These are phyloP conservation scores for Volutella citrinella DNA, from an alignment of 2,329 filamentous ascomycete species.

Conservation along the genomic window DNA sequence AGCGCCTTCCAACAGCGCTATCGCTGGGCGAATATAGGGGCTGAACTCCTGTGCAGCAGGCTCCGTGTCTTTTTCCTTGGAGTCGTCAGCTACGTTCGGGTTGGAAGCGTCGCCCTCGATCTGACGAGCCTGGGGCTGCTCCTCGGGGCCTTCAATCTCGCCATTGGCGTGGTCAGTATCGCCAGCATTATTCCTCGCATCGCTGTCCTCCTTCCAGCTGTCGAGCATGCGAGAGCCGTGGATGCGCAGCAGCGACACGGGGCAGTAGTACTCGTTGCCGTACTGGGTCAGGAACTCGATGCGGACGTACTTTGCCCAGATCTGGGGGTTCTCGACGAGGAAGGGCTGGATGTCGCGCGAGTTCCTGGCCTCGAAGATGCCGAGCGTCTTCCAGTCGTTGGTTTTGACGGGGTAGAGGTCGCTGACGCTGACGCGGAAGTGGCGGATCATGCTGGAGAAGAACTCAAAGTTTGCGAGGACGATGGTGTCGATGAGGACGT, in stretches of 20 bases:
- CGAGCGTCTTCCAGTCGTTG: conserved; percentile 88
- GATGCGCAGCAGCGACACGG: conserved; percentile 82
- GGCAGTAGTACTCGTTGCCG: conserved; percentile 95
- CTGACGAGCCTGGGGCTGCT: conserved; percentile 7
- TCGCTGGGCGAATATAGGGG: too few relatives aligned
- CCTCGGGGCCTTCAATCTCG: conserved; percentile 16
- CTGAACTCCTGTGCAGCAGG: too few relatives aligned
- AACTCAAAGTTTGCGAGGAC: conserved; percentile 99
- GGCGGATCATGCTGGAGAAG: conserved; percentile 94
- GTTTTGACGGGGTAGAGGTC: conserved; percentile 91
- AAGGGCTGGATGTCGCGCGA: conserved; percentile 93
- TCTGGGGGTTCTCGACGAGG: conserved; percentile 87
- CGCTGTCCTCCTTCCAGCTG: conserved; percentile 83
- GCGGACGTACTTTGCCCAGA: conserved; percentile 90
- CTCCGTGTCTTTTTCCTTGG: too few relatives aligned
- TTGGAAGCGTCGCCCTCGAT: conserved; percentile 6
- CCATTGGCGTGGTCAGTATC: conserved; percentile 58
- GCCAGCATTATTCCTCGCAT: too few relatives aligned
- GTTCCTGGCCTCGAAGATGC: conserved; percentile 87
- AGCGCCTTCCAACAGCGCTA: too few relatives aligned
- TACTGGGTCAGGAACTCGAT: conserved; percentile 93
- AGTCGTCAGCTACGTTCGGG: too few relatives aligned
- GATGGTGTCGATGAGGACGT: conserved; percentile 83
- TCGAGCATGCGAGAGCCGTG: conserved; percentile 97
- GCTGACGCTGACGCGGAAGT: conserved; percentile 87